These are phyloP conservation scores for Symbiodinium pilosum DNA, from an alignment of 73 alveolate species.

Conservation along the genomic window DNA sequence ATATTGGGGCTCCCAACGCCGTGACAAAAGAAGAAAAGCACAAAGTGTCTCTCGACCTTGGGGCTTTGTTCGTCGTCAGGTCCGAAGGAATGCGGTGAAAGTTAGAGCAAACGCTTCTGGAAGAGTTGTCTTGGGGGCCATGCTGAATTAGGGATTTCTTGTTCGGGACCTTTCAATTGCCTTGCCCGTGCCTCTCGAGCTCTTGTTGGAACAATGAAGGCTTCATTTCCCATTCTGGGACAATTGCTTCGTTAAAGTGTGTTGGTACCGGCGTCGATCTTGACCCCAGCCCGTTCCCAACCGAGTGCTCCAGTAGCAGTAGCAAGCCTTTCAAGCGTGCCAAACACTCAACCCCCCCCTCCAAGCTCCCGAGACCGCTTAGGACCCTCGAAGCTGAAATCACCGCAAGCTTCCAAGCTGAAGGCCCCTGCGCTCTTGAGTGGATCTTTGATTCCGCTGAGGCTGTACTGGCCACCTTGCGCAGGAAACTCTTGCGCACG, in stretches of 20 bases:
- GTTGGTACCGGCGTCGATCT: background rate
- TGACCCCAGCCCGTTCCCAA: background rate
- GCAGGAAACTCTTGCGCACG: background rate
- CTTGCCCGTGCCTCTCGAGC: background rate
- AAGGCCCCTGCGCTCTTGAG: slow-evolving; percentile 18
- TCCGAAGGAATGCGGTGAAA: background rate
- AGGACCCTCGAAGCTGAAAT: background rate
- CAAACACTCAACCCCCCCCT: background rate
- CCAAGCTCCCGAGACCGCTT: background rate
- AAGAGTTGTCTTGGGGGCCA: background rate
- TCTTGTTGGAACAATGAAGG: background rate
- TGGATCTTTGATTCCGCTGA: background rate
- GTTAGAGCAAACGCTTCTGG: background rate
- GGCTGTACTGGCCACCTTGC: slow-evolving; percentile 3
- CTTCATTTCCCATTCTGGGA: background rate
- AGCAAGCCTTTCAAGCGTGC: background rate
- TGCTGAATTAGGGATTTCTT: background rate
- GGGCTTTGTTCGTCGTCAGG: background rate
- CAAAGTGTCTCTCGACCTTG: background rate
- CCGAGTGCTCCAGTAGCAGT: background rate
- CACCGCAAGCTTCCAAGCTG: slow-evolving; percentile 7
- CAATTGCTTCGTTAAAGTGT: background rate
- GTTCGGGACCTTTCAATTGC: background rate
- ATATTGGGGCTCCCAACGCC: background rate
- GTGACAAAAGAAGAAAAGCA: background rate